Conservation (phyloP, 371 early-diverging fungal species). For the Coemansia sp. region DNA sequence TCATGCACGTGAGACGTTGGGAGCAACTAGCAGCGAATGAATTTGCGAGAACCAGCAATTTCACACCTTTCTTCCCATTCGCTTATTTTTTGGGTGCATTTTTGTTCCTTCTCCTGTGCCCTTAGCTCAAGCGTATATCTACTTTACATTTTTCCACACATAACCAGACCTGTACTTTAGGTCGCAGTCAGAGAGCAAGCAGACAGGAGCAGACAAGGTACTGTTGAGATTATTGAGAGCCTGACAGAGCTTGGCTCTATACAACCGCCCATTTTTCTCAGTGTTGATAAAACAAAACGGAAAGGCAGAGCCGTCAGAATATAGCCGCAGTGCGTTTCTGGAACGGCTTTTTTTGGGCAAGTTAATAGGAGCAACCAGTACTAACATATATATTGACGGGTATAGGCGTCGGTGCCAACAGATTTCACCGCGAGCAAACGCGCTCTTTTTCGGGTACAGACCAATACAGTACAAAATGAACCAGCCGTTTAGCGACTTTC, state of each 20-base stretch:
- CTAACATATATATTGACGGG: neutral
- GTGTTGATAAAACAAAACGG: neutral
- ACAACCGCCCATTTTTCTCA: neutral
- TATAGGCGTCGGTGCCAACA: neutral
- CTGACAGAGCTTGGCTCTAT: neutral
- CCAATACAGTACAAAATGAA: constrained; percentile 29
- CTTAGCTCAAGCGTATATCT: constrained; percentile 2
- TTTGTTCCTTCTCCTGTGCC: neutral
- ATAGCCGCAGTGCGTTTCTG: constrained; percentile 3
- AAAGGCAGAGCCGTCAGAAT: neutral
- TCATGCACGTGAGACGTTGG: neutral
- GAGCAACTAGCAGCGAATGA: neutral
- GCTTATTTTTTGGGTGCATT: constrained; percentile 2
- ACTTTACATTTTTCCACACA: neutral
- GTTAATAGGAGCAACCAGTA: neutral
- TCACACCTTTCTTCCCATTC: constrained; percentile 7
- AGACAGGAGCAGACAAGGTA: neutral
- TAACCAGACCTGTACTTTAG: neutral
- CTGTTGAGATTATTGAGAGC: neutral
- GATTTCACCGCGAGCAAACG: neutral
- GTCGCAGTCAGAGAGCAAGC: neutral
- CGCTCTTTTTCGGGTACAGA: neutral
- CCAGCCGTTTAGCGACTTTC: constrained; percentile 47
- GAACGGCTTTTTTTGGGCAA: neutral
- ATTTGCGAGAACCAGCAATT: neutral